Conservation (phyloP, 1,139 yeast species). For the Schwanniomyces etchellsii region DNA sequence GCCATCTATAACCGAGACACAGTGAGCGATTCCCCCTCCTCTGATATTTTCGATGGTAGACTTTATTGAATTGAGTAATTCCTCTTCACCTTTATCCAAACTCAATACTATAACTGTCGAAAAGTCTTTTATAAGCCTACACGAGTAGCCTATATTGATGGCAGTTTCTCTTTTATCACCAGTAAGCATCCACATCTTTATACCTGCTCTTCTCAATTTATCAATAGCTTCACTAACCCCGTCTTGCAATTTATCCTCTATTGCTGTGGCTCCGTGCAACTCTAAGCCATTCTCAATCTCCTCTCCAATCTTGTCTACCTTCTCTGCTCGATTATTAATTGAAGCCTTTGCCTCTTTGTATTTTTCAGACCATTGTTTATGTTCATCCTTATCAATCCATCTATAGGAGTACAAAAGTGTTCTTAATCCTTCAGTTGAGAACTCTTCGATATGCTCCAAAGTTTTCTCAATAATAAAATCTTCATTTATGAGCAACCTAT, state of each 20-base stretch:
- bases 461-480: constrained; percentile 79
- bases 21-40: constrained; percentile 78
- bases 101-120: constrained; percentile 80
- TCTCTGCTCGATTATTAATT: constrained; percentile 55
- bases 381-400: constrained; percentile 59
- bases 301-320: constrained; percentile 71
- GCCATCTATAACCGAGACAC: constrained; percentile 93
- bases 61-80: constrained; percentile 49
- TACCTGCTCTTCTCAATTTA: constrained; percentile 86
- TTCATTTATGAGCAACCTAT: constrained; percentile 63
- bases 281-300: constrained; percentile 61
- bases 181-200: constrained; percentile 95
- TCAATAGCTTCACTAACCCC: constrained; percentile 96
- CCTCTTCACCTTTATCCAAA: constrained; percentile 48
- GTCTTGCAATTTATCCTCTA: constrained; percentile 92
- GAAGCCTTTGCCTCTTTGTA: constrained; percentile 78
- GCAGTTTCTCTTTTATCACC: constrained; percentile 99
- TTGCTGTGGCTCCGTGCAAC: constrained; percentile 89
- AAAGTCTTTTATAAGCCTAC: constrained; percentile 87
- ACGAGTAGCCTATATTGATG: constrained; percentile 91
- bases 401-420: constrained; percentile 79
- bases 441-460: constrained; percentile 84
- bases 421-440: constrained; percentile 90
- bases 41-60: constrained; percentile 56
- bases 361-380: constrained; percentile 57